phyloP scores from a whole-genome alignment of 495 filamentous ascomycete genomes.

The Neurospora discreta region DNA sequence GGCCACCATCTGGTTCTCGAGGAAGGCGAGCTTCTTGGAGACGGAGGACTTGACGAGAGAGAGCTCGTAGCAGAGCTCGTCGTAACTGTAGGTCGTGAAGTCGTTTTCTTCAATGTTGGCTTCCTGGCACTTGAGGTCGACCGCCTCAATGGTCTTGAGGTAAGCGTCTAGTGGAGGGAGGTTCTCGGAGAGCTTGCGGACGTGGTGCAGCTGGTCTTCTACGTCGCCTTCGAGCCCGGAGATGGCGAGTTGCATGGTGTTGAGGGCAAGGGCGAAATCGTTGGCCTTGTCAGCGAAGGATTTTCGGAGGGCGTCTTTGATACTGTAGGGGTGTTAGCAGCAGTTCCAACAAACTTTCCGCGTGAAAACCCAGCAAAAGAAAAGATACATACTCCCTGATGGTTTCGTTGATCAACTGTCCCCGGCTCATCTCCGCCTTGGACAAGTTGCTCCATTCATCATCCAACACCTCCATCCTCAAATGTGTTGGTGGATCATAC shows the following conservation, averaged over 20 bases:
- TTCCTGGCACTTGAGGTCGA: slow-evolving; percentile 83
- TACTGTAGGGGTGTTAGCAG: slow-evolving; percentile 35
- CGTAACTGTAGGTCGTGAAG: slow-evolving; percentile 94
- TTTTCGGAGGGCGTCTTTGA: slow-evolving; percentile 87
- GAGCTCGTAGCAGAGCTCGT: slow-evolving; percentile 90
- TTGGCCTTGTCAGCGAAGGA: slow-evolving; percentile 95
- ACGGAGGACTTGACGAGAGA: slow-evolving; percentile 83
- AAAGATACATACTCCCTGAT: slow-evolving; percentile 64
- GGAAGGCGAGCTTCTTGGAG: slow-evolving; percentile 86
- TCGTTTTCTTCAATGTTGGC: slow-evolving; percentile 99
- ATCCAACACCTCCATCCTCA: slow-evolving; percentile 71
- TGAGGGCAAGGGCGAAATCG: slow-evolving; percentile 87
- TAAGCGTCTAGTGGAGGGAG: slow-evolving; percentile 81
- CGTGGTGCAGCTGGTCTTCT: slow-evolving; percentile 83
- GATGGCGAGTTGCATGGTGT: slow-evolving; percentile 85
- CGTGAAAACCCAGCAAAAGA: not conserved
- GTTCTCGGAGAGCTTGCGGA: slow-evolving; percentile 65
- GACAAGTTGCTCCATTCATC: slow-evolving; percentile 69
- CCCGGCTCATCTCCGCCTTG: slow-evolving; percentile 70
- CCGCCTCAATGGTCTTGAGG: slow-evolving; percentile 66
- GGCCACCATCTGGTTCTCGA: slow-evolving; percentile 93
- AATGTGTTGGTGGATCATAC: slow-evolving; percentile 76
- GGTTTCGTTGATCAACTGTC: slow-evolving; percentile 92
- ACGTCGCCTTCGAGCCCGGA: slow-evolving; percentile 91
- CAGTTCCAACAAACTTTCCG: not conserved